Percentiles rank a stretch among this genome's conserved stretches.
phyloP scores from a whole-genome alignment of 805 yeast species.

The Ogataea dorogensis region DNA sequence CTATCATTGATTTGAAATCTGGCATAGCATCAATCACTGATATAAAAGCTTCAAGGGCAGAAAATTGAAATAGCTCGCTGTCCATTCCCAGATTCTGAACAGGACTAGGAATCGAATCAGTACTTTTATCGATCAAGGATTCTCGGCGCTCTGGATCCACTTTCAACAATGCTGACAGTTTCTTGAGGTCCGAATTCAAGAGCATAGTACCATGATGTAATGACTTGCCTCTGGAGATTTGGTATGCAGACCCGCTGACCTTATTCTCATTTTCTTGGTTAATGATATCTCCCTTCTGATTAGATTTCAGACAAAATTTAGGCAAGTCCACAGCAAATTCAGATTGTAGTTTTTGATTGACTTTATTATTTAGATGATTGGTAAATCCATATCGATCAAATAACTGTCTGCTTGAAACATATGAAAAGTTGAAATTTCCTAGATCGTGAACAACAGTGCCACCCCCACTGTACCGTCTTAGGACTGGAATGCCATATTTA shows the following conservation, averaged over 20 bases:
- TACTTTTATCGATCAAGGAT: slow-evolving; percentile 35
- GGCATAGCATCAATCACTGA: slow-evolving; percentile 14
- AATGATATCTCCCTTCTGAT: slow-evolving; percentile 78
- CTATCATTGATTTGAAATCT: neutral
- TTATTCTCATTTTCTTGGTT: slow-evolving; percentile 47
- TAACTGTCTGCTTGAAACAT: slow-evolving; percentile 56
- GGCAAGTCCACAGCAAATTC: slow-evolving; percentile 16
- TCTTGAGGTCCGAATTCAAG: slow-evolving; percentile 59
- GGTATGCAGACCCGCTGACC: slow-evolving; percentile 91
- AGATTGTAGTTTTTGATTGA: slow-evolving; percentile 21
- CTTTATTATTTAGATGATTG: slow-evolving; percentile 23
- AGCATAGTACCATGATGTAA: slow-evolving; percentile 98
- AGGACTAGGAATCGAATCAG: slow-evolving; percentile 78
- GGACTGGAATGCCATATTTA: slow-evolving; percentile 54
- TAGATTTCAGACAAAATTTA: slow-evolving; percentile 43
- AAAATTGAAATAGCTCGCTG: slow-evolving; percentile 44
- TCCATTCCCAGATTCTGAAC: slow-evolving; percentile 62
- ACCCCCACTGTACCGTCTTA: slow-evolving; percentile 88
- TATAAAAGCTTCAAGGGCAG: slow-evolving; percentile 42
- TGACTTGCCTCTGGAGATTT: slow-evolving; percentile 74
- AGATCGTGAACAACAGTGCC: slow-evolving; percentile 95
- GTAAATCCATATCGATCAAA: slow-evolving; percentile 61
- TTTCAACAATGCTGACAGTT: slow-evolving; percentile 57
- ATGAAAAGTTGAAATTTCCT: slow-evolving; percentile 86
- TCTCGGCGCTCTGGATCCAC: slow-evolving; percentile 18